These are phyloP conservation scores for Jatropha podagrica DNA, from an alignment of 441 rosid genomes.

Conservation along the genomic window DNA sequence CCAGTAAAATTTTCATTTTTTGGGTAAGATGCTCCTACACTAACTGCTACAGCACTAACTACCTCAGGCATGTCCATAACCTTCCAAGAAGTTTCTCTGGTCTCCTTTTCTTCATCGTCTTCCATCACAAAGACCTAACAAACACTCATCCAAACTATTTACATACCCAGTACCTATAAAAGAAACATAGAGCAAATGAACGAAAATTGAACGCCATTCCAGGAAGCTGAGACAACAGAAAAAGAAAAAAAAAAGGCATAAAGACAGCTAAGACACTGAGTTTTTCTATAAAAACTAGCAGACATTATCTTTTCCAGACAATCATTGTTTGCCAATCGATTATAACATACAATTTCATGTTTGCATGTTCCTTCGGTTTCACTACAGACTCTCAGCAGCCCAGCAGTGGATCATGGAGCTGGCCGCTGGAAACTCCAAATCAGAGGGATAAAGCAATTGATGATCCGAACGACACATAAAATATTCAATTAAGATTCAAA, in stretches of 20 bases:
- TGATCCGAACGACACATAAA: background rate
- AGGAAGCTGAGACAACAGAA: background rate
- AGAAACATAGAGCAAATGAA: background rate
- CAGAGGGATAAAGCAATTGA: background rate
- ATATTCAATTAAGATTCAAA: background rate
- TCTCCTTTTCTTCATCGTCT: conserved; percentile 68
- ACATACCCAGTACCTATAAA: conserved; percentile 29
- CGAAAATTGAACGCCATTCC: conserved; percentile 1
- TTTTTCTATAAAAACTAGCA: no score
- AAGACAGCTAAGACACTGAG: background rate
- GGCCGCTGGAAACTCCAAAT: background rate
- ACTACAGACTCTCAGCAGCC: background rate
- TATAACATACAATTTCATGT: background rate
- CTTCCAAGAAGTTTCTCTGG: conserved; percentile 36
- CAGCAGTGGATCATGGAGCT: background rate
- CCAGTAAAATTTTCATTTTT: conserved; percentile 32
- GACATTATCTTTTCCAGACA: no score
- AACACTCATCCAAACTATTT: conserved; percentile 34
- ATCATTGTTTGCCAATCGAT: background rate
- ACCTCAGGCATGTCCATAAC: conserved; percentile 26
- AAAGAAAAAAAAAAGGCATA: background rate
- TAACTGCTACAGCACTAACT: conserved; percentile 39
- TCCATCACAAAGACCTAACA: conserved; percentile 54
- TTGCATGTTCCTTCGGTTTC: background rate
- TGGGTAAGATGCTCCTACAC: conserved; percentile 36